These are phyloP conservation scores for Leucocoprinus sp. DNA, from an alignment of 768 basidiomycete genomes.

Conservation along the genomic window DNA sequence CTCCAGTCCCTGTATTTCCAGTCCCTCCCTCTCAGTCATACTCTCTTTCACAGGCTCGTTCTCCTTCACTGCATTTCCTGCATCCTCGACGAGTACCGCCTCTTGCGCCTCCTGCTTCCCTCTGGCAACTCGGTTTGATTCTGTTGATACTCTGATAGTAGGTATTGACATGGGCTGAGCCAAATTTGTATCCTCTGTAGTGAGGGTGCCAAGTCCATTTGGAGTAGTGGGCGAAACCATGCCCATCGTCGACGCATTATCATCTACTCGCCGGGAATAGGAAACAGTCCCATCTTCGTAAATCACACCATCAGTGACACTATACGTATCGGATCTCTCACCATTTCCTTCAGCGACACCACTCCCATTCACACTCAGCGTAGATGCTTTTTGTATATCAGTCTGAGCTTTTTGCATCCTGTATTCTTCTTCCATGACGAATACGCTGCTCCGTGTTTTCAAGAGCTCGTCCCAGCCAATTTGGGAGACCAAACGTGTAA, in stretches of 20 bases:
- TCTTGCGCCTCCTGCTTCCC: slow-evolving; percentile 9
- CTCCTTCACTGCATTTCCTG: slow-evolving; percentile 16
- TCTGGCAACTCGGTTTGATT: slow-evolving; percentile 37
- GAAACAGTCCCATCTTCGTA: slow-evolving; percentile 54
- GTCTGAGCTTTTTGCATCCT: slow-evolving; percentile 86
- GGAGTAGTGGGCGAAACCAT: slow-evolving; percentile 39
- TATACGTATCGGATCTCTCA: slow-evolving; percentile 18
- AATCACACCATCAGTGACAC: slow-evolving; percentile 34
- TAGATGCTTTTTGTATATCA: slow-evolving; percentile 46
- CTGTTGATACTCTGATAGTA: slow-evolving; percentile 72
- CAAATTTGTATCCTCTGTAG: slow-evolving; percentile 9
- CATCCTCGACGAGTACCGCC: not conserved
- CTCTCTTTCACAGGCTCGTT: slow-evolving; percentile 10
- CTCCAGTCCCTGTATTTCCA: slow-evolving; percentile 24
- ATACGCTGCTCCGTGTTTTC: slow-evolving; percentile 88
- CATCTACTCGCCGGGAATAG: slow-evolving; percentile 44
- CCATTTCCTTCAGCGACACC: not conserved
- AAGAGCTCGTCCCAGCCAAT: slow-evolving; percentile 99
- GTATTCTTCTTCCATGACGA: slow-evolving; percentile 99
- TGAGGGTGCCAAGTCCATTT: not conserved
- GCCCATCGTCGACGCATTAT: slow-evolving; percentile 64
- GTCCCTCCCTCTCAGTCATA: not conserved
- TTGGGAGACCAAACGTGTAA: slow-evolving; percentile 84
- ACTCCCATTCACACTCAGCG: slow-evolving; percentile 17
- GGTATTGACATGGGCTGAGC: slow-evolving; percentile 33